Evolutionary conservation across 1,284 basidiomycete species (phyloP), one percentile per base, ranked within the genome.

Genomic region (Veloporphyrellus conicus): DNA sequence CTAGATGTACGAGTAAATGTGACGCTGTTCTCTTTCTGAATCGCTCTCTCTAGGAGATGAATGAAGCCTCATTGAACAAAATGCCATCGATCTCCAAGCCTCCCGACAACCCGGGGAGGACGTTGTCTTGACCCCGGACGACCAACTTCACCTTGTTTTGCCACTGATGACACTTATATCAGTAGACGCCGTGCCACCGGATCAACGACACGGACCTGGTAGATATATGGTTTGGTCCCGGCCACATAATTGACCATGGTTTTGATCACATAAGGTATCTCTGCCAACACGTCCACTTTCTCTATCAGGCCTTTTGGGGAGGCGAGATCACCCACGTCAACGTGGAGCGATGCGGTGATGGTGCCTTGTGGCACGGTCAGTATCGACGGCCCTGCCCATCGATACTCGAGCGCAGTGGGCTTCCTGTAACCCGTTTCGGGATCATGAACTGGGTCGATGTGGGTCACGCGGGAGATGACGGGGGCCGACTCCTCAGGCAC

Each of bases 201-300:
- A 35, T 23, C 27, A 29, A n/a, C 10, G 29, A 28, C 23, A 40
- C 48, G 3, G 7, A 87, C 90, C 77, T 93, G 91, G 66, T 95
- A 95, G 61, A 95, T 89, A 66, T 86, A 95, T 2, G 92, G 93
- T 69, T 94, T 93, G 31, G 91, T 90, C 27, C 91, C 89, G 31
- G 92, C 87, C 27, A 92, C 90, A 58, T 93, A 93, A 66, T 86
- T 92, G 54, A 95, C 86, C 56, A 93, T 81, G 63, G 90, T 82
- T 72, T 91, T 90, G 60, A 95, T 71, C 49, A 96, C 82, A 56
- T 88, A 87, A 8, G 96, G 96, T 58, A 99, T 93, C 73, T 99
- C 94, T 4, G 89, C 93, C 15, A 99, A 78, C 1, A 99, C 85
- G 61, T 99, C 94, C 15, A 99, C 92, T 74, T 98, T 98, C 70